Conservation (phyloP, 2,329 filamentous ascomycete genomes). For the Aspergillus tubingensis region DNA sequence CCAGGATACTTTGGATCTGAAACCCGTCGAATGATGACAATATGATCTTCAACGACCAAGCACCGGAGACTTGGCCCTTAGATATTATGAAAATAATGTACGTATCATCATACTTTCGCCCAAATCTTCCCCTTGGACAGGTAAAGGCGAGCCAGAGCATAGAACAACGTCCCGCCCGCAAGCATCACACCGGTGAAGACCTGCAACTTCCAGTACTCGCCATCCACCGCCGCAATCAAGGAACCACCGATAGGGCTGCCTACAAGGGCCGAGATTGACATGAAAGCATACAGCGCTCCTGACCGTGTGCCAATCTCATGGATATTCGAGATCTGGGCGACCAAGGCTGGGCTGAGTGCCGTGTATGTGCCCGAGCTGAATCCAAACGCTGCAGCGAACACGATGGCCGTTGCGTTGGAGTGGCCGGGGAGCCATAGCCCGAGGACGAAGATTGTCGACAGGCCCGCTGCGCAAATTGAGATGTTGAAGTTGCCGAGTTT, state of each 20-base stretch:
- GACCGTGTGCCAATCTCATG: conserved; percentile 22
- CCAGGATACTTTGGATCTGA: too few species aligned
- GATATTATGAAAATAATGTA: too few species aligned
- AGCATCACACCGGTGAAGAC: neutral
- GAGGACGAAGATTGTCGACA: neutral
- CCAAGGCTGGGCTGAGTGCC: conserved; percentile 14
- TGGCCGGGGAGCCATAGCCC: conserved; percentile 7
- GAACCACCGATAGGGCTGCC: conserved; percentile 68
- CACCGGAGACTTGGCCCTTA: too few species aligned
- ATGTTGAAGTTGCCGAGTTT: conserved; percentile 4
- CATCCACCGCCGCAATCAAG: neutral
- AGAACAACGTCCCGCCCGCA: too few species aligned
- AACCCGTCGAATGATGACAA: too few species aligned
- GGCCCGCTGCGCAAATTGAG: neutral
- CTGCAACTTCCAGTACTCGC: neutral
- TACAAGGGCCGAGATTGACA: conserved; percentile 62
- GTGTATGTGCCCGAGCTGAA: conserved; percentile 1
- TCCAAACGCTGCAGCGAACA: conserved; percentile 1
- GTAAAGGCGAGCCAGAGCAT: too few species aligned
- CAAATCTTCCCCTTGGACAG: too few species aligned
- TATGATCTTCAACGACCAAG: too few species aligned
- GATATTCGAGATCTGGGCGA: conserved; percentile 20
- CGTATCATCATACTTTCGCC: too few species aligned
- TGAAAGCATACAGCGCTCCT: conserved; percentile 41
- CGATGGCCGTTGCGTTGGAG: neutral